Evolutionary conservation across 371 early-diverging fungal species (phyloP), one percentile per base, ranked within the genome.

Genomic region (Zancudomyces culisetae): DNA sequence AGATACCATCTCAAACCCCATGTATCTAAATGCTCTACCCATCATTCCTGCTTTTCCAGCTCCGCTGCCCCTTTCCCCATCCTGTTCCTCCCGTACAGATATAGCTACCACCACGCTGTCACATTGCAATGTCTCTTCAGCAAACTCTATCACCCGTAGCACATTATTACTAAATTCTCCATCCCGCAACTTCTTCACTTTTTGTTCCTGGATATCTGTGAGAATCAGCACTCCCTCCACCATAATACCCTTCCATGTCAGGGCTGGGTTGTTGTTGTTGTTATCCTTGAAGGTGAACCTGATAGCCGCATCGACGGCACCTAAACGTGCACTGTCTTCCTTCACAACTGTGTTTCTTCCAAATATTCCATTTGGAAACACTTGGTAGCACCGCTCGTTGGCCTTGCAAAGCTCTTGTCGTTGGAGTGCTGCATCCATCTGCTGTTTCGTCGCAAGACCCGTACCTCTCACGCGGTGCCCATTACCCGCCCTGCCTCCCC

Each of bases 1-100:
- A 46, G 71, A 57, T 13, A 77, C 64, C 58, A 77, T 60, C 51
- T 75, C 71, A 55, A 78, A 78, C 15, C 79, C 79, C 43, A 76
- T 62, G 61, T 78, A 76, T 74, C 76, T 63, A 43, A 77, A 77
- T 10, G 35, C 35, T 15, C 15, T 35, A n/a, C n/a, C n/a, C n/a
- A n/a, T n/a, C n/a, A n/a, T n/a, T n/a, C n/a, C n/a, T n/a, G n/a
- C n/a, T n/a, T n/a, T n/a, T n/a, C n/a, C n/a, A 23, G 76, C 79
- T 48, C 74, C 72, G 12, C 70, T 62, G 43, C 63, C 47, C n/a
- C 51, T 51, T 4, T 60, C 62, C 20, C 56, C 55, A 3, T 58
- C 24, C 43, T 54, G 42, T 19, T 35, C 27, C 19, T 43, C 43
- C 4, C 40, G 52, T 50, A 27, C 60, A 4, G 58, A 54, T 57